These are phyloP conservation scores for Eucalyptus camaldulensis DNA, from an alignment of 345 rosid genomes.

Conservation along the genomic window DNA sequence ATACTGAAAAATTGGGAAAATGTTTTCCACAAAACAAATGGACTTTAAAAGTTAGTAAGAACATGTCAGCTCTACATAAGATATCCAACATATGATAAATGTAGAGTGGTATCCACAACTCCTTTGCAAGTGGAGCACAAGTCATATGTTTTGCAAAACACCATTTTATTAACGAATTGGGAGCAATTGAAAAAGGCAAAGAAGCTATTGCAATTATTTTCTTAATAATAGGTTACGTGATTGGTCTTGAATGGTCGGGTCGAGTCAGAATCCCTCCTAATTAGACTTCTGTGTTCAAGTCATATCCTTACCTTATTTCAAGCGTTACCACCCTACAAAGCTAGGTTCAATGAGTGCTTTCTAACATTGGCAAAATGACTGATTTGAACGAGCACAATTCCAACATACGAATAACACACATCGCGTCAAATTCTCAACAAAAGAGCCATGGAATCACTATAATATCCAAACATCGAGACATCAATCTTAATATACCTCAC, in stretches of 20 bases:
- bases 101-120: background rate
- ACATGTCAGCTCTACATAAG: accelerated
- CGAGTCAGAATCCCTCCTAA: background rate
- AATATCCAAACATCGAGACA: background rate
- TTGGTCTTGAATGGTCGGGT: background rate
- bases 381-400: background rate
- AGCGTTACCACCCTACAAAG: background rate
- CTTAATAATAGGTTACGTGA: background rate
- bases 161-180: background rate
- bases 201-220: background rate
- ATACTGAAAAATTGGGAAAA: too few species aligned
- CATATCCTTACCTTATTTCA: background rate
- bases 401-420: accelerated
- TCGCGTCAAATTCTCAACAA: accelerated
- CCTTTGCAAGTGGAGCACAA: background rate
- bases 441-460: background rate
- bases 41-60: accelerated
- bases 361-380: background rate
- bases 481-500: background rate
- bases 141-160: background rate
- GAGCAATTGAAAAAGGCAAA: background rate
- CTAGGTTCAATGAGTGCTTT: background rate
- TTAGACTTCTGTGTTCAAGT: background rate
- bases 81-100: too few species aligned
- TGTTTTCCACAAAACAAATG: too few species aligned